Evolutionary conservation across 108 stramenopile species (phyloP).

Genomic region (Mediolabrus comicus): DNA sequence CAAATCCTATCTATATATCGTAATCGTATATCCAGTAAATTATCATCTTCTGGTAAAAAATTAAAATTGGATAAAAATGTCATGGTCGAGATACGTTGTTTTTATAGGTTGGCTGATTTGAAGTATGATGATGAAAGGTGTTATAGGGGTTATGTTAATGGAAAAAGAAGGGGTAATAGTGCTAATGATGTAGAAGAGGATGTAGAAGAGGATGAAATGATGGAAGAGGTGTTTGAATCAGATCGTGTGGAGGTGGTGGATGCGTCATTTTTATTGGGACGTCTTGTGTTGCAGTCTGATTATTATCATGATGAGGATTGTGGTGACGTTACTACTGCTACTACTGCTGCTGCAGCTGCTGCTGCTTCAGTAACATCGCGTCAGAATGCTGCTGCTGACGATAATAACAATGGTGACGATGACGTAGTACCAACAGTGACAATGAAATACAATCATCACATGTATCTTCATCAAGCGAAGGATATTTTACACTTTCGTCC

Average conservation of each 20-base stretch:
- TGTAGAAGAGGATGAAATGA: too few relatives aligned
- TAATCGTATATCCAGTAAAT: slow-evolving; percentile 2
- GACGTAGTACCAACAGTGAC: slow-evolving; percentile 6
- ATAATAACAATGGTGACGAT: neutral
- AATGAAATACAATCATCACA: neutral
- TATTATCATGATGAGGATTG: neutral
- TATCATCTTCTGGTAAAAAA: slow-evolving; percentile 1
- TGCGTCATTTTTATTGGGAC: slow-evolving; percentile 19
- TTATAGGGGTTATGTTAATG: neutral
- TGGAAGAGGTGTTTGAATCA: slow-evolving; percentile 11
- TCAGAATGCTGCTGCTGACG: neutral
- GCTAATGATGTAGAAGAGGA: neutral
- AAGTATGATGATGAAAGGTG: slow-evolving; percentile 1
- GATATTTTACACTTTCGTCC: slow-evolving; percentile 3
- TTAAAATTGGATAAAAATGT: neutral
- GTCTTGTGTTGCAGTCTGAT: neutral
- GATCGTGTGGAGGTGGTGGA: slow-evolving; percentile 15
- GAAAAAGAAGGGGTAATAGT: neutral
- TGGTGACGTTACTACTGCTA: neutral
- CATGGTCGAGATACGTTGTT: slow-evolving; percentile 40
- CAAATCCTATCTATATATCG: slow-evolving; percentile 49
- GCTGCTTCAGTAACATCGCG: neutral
- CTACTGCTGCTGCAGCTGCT: neutral
- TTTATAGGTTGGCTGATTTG: slow-evolving; percentile 26
- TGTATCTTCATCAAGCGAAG: slow-evolving; percentile 12